Evolutionary conservation across 1,284 basidiomycete genomes (phyloP).

Genomic region (Microbotryomycetes sp.): DNA sequence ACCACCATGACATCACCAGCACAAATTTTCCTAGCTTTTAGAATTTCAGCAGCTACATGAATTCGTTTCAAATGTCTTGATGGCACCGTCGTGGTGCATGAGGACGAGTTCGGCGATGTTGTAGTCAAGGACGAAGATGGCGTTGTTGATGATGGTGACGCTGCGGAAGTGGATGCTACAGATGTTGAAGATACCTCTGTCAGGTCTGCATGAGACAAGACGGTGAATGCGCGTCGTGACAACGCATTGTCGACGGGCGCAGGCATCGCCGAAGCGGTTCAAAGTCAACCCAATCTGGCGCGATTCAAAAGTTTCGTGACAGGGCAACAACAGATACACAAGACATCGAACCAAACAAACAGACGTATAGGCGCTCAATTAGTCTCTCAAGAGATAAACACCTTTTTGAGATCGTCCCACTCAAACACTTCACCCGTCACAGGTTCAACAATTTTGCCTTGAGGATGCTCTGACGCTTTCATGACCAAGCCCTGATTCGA

Average conservation of each 20-base stretch:
- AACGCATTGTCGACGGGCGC: neutral
- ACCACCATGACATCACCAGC: constrained; percentile 66
- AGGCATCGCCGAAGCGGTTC: no score
- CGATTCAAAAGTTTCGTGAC: no score
- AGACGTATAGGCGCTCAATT: neutral
- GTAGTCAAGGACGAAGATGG: neutral
- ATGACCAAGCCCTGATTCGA: constrained; percentile 64
- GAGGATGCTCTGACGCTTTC: constrained; percentile 66
- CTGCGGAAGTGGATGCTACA: no score
- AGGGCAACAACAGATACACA: neutral
- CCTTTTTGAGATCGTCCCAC: constrained; percentile 67
- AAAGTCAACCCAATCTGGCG: neutral
- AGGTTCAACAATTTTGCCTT: constrained; percentile 71
- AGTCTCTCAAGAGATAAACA: constrained; percentile 63
- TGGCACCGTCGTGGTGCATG: neutral
- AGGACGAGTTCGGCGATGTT: neutral
- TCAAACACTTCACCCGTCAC: constrained; percentile 60
- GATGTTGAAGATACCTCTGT: neutral
- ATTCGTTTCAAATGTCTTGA: constrained; percentile 47
- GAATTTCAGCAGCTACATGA: constrained; percentile 57
- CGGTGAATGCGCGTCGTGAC: neutral
- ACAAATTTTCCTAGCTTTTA: constrained; percentile 57
- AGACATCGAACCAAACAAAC: constrained; percentile 8
- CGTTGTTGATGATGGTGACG: neutral
- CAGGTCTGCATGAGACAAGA: neutral